A percentile compares a stretch with the other conserved stretches of the same genome.
These are phyloP conservation scores for Gymnopus androsaceus DNA, from an alignment of 1,284 basidiomycete genomes.

Conservation along the genomic window DNA sequence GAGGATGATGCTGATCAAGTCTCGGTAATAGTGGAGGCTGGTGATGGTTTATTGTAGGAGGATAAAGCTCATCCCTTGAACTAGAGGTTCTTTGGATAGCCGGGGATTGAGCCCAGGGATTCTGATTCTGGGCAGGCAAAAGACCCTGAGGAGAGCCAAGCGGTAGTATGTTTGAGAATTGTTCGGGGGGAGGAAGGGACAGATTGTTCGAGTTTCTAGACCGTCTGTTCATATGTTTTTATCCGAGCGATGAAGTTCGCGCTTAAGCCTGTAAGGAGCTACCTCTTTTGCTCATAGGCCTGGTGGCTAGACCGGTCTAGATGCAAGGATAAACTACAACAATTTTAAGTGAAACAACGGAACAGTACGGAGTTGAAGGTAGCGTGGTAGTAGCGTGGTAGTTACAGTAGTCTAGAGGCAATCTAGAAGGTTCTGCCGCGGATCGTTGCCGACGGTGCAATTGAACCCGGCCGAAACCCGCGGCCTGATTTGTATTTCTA, in stretches of 20 bases:
- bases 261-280: too few species aligned
- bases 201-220: conserved; percentile 7
- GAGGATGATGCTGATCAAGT: conserved; percentile 1
- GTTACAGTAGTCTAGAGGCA: too few species aligned
- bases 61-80: conserved; percentile 39
- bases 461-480: too few species aligned
- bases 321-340: too few species aligned
- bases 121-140: conserved; percentile 6
- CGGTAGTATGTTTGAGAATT: neutral
- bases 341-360: too few species aligned
- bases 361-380: too few species aligned
- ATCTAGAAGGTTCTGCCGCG: too few species aligned
- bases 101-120: conserved; percentile 20
- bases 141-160: neutral
- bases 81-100: conserved; percentile 34
- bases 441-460: too few species aligned
- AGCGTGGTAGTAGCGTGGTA: too few species aligned
- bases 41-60: conserved; percentile 15
- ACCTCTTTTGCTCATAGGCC: too few species aligned
- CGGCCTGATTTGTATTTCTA: too few species aligned
- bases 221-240: conserved; percentile 12
- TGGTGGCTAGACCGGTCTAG: too few species aligned
- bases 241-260: neutral
- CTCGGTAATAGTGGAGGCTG: conserved; percentile 22
- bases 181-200: conserved; percentile 5